Evolutionary conservation across 176 grass and related monocot species (phyloP).

Genomic region (Metroxylon sagu): DNA sequence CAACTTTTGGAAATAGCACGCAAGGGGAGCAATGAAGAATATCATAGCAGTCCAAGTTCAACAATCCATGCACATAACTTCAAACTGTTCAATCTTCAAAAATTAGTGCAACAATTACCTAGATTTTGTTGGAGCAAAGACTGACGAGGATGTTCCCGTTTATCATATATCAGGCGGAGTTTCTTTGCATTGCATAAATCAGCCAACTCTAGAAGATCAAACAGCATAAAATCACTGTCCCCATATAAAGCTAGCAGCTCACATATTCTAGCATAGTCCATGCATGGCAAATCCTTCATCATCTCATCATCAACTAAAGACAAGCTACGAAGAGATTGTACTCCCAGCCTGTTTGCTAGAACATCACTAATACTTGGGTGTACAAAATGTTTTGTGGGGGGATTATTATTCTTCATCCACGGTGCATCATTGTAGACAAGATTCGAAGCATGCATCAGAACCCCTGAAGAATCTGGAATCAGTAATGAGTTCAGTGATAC

Average conservation of each 20-base stretch:
- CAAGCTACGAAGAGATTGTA: slow-evolving; percentile 70
- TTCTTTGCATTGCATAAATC: slow-evolving; percentile 88
- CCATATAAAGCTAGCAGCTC: slow-evolving; percentile 86
- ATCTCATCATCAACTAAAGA: slow-evolving; percentile 85
- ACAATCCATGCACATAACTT: no score
- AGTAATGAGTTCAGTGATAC: slow-evolving; percentile 50
- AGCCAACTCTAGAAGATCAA: slow-evolving; percentile 92
- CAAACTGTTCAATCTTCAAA: no score
- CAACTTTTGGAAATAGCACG: no score
- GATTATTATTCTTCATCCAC: slow-evolving; percentile 62
- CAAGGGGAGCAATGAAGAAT: no score
- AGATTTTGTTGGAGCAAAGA: slow-evolving; percentile 88
- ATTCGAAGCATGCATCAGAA: slow-evolving; percentile 60
- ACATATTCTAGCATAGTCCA: slow-evolving; percentile 78
- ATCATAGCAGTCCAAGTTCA: no score
- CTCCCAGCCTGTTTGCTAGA: slow-evolving; percentile 72
- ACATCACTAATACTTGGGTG: slow-evolving; percentile 80
- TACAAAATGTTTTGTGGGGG: slow-evolving; percentile 60
- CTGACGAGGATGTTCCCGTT: slow-evolving; percentile 82
- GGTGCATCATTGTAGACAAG: slow-evolving; percentile 94
- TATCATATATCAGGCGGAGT: slow-evolving; percentile 92
- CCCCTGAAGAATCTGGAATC: slow-evolving; percentile 75
- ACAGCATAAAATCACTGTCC: slow-evolving; percentile 75
- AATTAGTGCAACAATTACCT: slow-evolving; percentile 32
- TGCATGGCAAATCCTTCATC: slow-evolving; percentile 81